A percentile compares a stretch with the other conserved stretches of the same genome.
Evolutionary conservation across 768 basidiomycete species (phyloP).

Genomic region (Pleurotus ostreatus): DNA sequence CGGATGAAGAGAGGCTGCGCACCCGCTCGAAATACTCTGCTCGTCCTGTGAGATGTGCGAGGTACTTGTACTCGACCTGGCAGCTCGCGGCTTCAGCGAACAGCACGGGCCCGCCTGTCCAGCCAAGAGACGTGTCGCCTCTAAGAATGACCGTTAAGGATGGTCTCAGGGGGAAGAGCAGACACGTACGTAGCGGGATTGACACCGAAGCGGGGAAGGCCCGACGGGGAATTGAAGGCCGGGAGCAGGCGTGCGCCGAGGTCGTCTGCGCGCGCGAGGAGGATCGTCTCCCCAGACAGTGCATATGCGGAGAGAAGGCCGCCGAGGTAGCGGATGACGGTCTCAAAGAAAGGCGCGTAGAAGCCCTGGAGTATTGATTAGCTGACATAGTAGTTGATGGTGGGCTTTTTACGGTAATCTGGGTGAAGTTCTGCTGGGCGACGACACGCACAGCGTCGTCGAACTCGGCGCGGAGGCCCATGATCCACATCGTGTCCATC

Average conservation of each 20-base stretch:
- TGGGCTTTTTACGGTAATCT: slow-evolving; percentile 23
- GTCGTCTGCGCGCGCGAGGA: slow-evolving; percentile 63
- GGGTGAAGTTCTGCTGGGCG: slow-evolving; percentile 37
- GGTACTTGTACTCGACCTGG: slow-evolving; percentile 76
- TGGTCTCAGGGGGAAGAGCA: not conserved
- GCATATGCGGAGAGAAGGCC: slow-evolving; percentile 76
- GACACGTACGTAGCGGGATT: slow-evolving; percentile 44
- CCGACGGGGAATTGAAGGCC: slow-evolving; percentile 58
- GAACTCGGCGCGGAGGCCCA: slow-evolving; percentile 73
- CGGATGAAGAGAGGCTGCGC: not conserved
- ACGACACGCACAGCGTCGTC: slow-evolving; percentile 49
- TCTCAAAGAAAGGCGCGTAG: slow-evolving; percentile 63
- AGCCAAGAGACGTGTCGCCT: slow-evolving; percentile 26
- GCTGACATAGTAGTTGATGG: not conserved
- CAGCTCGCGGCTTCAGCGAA: slow-evolving; percentile 45
- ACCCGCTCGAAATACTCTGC: slow-evolving; percentile 42
- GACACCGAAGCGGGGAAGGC: slow-evolving; percentile 61
- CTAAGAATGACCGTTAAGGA: slow-evolving; percentile 13
- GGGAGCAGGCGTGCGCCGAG: slow-evolving; percentile 61
- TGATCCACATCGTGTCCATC: slow-evolving; percentile 77
- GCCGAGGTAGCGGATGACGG: slow-evolving; percentile 73
- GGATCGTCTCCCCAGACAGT: slow-evolving; percentile 57
- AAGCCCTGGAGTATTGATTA: slow-evolving; percentile 16
- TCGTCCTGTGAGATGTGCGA: slow-evolving; percentile 62
- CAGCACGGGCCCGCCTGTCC: slow-evolving; percentile 22